Evolutionary conservation across 2,329 filamentous ascomycete genomes (phyloP), one percentile per base, ranked within the genome.

Genomic region (Ophiocordyceps camponoti-saundersi): DNA sequence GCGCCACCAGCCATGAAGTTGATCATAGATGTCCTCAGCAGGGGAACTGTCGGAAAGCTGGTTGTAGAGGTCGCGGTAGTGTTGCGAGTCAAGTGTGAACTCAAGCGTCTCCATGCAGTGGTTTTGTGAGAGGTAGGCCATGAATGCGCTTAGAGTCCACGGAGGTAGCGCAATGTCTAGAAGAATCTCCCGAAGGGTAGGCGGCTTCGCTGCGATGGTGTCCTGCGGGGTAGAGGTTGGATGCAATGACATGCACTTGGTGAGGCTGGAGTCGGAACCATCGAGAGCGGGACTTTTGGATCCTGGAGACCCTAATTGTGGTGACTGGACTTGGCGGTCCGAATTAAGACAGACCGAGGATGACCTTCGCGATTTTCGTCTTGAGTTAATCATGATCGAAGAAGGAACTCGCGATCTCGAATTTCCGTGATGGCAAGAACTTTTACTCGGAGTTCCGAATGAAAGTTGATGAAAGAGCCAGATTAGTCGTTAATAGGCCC

Each of bases 51-150:
- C 53, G 18, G 64, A 57, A 36, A 69, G 60, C 49, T 74, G 66
- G 22, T 62, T 57, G 54, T 75, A 68, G 47, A 77, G 76, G 48
- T 77, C 66, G 46, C 79, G 75, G 61, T 96, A 98, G 50, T 87
- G 77, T 48, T 88, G 84, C 21, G 90, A 85, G 61, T 95, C 92
- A 72, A 95, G 82, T 40, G 89, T 95, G 63, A 98, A 98, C 60
- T 96, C 92, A 39, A 98, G 71, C 1, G 89, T 95, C 64, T 98
- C 92, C 53, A 96, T 70, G 60, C 92, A 98, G 65, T 96, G 90
- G 58, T 96, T 96, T 59, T 94, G 89, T 1, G 90, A 95, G 4
- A 96, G 74, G 58, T 94, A 96, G 48, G 89, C 89, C 79, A 92
- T 96, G 64, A 96, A 96, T 30, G 90, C 90, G 50, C 79, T 81